These are phyloP conservation scores for Yamadazyma diospyri DNA, from an alignment of 1,139 yeast species.

Conservation along the genomic window DNA sequence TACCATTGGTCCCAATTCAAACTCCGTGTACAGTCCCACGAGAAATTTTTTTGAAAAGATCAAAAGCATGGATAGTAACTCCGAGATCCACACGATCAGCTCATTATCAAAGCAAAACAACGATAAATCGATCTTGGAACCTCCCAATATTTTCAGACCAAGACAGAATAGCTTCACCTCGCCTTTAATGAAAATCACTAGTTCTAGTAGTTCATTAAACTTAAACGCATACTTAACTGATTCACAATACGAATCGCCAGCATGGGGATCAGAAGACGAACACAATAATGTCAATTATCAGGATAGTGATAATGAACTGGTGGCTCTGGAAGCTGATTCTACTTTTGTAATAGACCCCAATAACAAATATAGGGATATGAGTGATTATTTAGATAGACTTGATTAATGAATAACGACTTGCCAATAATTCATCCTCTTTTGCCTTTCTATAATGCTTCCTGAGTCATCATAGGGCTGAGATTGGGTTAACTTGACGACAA, in stretches of 20 bases:
- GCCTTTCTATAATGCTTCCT: too few relatives aligned
- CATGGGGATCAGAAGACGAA: constrained; percentile 2
- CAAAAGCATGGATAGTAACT: constrained; percentile 9
- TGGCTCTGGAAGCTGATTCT: constrained; percentile 12
- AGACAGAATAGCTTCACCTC: constrained; percentile 16
- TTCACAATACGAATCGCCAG: constrained; percentile 7
- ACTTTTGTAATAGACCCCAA: constrained; percentile 13
- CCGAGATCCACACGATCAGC: constrained; percentile 28
- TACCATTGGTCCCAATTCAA: constrained; percentile 16
- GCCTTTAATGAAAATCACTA: constrained; percentile 33
- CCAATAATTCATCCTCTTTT: too few relatives aligned
- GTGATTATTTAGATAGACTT: constrained; percentile 25
- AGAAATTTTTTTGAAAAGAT: constrained; percentile 16
- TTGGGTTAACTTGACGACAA: too few relatives aligned
- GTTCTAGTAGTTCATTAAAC: constrained; percentile 42
- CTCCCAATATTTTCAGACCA: constrained; percentile 33
- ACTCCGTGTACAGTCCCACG: constrained; percentile 16
- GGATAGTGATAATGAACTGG: constrained; percentile 2
- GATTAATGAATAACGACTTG: constrained; percentile 12
- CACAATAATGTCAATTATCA: neutral
- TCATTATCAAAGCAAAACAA: constrained; percentile 21
- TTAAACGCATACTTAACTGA: constrained; percentile 45
- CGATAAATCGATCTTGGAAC: constrained; percentile 27
- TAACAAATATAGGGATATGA: constrained; percentile 18
- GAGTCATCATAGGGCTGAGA: too few relatives aligned